These are phyloP conservation scores for Ampelocalamus luodianensis DNA, from an alignment of 176 grass and related monocot genomes.

Conservation along the genomic window DNA sequence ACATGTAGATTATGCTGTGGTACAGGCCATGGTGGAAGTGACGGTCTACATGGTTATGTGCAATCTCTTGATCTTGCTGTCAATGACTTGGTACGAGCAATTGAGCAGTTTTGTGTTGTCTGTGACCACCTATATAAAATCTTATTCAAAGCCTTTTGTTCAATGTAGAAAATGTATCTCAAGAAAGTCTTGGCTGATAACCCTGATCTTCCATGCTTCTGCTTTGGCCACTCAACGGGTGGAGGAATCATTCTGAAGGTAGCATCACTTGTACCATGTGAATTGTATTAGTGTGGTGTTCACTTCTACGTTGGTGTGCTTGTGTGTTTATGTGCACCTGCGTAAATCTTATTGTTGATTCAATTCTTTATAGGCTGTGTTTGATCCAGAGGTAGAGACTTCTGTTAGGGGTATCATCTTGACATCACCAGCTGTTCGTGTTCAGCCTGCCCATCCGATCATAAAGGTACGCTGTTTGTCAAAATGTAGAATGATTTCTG, in stretches of 20 bases:
- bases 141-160: conserved; percentile 17
- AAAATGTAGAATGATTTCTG: not conserved
- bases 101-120: not conserved
- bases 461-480: conserved; percentile 47
- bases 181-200: conserved; percentile 70
- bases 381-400: conserved; percentile 68
- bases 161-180: conserved; percentile 77
- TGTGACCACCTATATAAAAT: not conserved
- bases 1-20: conserved; percentile 26
- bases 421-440: conserved; percentile 80
- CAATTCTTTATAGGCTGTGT: conserved; percentile 58
- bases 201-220: conserved; percentile 76
- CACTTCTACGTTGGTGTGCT: not conserved
- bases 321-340: not conserved
- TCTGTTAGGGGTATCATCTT: conserved; percentile 61
- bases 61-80: conserved; percentile 88
- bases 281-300: not conserved
- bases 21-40: conserved; percentile 88
- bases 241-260: conserved; percentile 92
- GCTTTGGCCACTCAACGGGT: conserved; percentile 92
- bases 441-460: conserved; percentile 77
- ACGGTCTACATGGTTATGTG: conserved; percentile 90
- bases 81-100: conserved; percentile 66
- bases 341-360: not conserved
- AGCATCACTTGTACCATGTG: not conserved